These are phyloP conservation scores for Cyberlindnera suaveolens DNA, from an alignment of 805 yeast genomes.

Conservation along the genomic window DNA sequence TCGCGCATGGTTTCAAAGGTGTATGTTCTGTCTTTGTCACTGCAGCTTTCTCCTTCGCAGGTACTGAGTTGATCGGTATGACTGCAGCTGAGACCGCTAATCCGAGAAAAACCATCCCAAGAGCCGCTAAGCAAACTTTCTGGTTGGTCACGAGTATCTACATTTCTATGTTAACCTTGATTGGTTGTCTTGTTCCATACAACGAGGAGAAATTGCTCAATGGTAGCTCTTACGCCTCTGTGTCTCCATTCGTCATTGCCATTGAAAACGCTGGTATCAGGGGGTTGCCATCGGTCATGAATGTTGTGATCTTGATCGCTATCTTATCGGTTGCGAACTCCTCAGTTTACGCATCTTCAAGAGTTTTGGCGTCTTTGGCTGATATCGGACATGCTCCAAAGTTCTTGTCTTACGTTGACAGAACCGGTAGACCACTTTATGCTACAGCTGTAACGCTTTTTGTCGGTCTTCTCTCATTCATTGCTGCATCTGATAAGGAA, in stretches of 20 bases:
- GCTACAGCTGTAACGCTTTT: conserved; percentile 44
- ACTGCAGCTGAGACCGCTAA: conserved; percentile 73
- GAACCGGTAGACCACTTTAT: conserved; percentile 60
- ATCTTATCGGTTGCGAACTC: conserved; percentile 70
- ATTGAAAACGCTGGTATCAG: conserved; percentile 55
- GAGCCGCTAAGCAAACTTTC: conserved; percentile 74
- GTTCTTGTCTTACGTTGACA: conserved; percentile 53
- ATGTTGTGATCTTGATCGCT: conserved; percentile 61
- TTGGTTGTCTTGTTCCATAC: conserved; percentile 71
- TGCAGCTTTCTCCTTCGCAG: conserved; percentile 71
- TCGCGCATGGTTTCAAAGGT: conserved; percentile 54
- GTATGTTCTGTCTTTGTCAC: conserved; percentile 66
- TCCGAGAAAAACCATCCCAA: conserved; percentile 62
- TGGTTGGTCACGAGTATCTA: conserved; percentile 73
- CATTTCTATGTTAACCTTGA: conserved; percentile 46
- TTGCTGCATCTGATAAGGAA: conserved; percentile 47
- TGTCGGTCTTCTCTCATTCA: conserved; percentile 54
- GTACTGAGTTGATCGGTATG: conserved; percentile 66
- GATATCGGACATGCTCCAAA: conserved; percentile 60
- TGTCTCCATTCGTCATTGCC: conserved; percentile 78
- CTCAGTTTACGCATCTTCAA: conserved; percentile 63
- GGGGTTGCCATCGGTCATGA: conserved; percentile 60
- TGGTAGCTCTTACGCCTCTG: conserved; percentile 48
- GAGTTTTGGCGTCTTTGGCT: conserved; percentile 58
- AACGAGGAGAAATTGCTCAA: conserved; percentile 41